These are phyloP conservation scores for Agrocybe pediades DNA, from an alignment of 768 basidiomycete species.

Conservation along the genomic window DNA sequence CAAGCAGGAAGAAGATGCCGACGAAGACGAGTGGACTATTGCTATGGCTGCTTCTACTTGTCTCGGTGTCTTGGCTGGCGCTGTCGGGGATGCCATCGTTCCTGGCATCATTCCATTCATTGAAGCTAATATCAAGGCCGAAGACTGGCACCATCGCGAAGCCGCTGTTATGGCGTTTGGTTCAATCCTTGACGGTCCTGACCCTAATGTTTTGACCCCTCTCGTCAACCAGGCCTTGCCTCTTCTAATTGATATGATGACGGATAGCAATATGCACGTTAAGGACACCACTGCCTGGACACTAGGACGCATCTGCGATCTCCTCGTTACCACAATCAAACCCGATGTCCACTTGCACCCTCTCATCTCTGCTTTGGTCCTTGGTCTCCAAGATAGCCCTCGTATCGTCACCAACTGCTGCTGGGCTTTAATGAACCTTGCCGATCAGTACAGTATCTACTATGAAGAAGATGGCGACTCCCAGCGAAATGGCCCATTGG, in stretches of 20 bases:
- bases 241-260: slow-evolving; percentile 95
- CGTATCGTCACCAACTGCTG: slow-evolving; percentile 93
- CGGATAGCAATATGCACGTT: slow-evolving; percentile 79
- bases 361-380: slow-evolving; percentile 81
- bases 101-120: slow-evolving; percentile 96
- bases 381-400: slow-evolving; percentile 77
- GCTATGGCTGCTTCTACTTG: slow-evolving; percentile 97
- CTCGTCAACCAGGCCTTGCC: slow-evolving; percentile 94
- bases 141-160: slow-evolving; percentile 95
- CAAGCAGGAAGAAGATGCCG: slow-evolving; percentile 94
- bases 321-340: slow-evolving; percentile 83
- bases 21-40: slow-evolving; percentile 98
- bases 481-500: slow-evolving; percentile 63
- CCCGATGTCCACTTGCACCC: slow-evolving; percentile 86
- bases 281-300: slow-evolving; percentile 99
- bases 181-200: slow-evolving; percentile 95
- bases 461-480: slow-evolving; percentile 64
- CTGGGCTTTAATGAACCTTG: slow-evolving; percentile 95
- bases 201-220: slow-evolving; percentile 82
- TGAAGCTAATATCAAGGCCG: slow-evolving; percentile 89
- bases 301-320: slow-evolving; percentile 90
- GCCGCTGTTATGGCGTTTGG: slow-evolving; percentile 99
- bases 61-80: slow-evolving; percentile 83
- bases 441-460: slow-evolving; percentile 78
- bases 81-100: slow-evolving; percentile 90